A percentile compares a stretch with the other conserved stretches of the same genome.
Evolutionary conservation across 441 rosid genomes (phyloP).

Genomic region (Populus hybrid): DNA sequence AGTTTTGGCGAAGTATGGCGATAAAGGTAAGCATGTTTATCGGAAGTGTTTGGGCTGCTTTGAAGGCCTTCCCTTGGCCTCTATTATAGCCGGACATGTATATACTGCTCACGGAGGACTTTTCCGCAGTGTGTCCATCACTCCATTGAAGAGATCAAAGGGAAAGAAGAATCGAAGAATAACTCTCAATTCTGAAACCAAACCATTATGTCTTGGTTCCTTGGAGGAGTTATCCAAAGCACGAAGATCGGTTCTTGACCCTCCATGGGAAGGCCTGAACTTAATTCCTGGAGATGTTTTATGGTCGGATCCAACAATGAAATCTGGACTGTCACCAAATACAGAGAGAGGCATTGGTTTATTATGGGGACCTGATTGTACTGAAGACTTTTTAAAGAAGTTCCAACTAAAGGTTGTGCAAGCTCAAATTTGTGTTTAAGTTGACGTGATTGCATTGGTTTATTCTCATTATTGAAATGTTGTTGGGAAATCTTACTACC

Average conservation of each 20-base stretch:
- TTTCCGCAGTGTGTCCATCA: conserved; percentile 60
- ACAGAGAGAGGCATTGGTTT: conserved; percentile 91
- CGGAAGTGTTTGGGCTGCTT: conserved; percentile 95
- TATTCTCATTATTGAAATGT: conserved; percentile 4
- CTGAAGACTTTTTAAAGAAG: conserved; percentile 76
- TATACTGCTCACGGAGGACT: conserved; percentile 96
- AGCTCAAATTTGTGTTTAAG: conserved; percentile 6
- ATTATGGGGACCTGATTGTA: conserved; percentile 96
- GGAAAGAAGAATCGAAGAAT: conserved; percentile 76
- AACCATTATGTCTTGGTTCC: conserved; percentile 64
- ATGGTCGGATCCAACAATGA: conserved; percentile 97
- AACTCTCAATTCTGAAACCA: conserved; percentile 39
- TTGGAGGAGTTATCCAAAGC: conserved; percentile 80
- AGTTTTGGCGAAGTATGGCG: conserved; percentile 75
- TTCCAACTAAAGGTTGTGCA: conserved; percentile 60
- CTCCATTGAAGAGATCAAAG: conserved; percentile 58
- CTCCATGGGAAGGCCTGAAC: conserved; percentile 95
- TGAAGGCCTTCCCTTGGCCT: conserved; percentile 90
- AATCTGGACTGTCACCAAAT: conserved; percentile 81
- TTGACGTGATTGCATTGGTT: background rate
- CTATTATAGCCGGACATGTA: conserved; percentile 69
- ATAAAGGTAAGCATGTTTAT: conserved; percentile 81
- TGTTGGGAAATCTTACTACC: background rate
- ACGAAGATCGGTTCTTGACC: conserved; percentile 94
- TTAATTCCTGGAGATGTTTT: conserved; percentile 95